Percentiles rank a stretch among this genome's conserved stretches.
phyloP scores from a whole-genome alignment of 208 protist genomes.

The Trypanosoma grayi region DNA sequence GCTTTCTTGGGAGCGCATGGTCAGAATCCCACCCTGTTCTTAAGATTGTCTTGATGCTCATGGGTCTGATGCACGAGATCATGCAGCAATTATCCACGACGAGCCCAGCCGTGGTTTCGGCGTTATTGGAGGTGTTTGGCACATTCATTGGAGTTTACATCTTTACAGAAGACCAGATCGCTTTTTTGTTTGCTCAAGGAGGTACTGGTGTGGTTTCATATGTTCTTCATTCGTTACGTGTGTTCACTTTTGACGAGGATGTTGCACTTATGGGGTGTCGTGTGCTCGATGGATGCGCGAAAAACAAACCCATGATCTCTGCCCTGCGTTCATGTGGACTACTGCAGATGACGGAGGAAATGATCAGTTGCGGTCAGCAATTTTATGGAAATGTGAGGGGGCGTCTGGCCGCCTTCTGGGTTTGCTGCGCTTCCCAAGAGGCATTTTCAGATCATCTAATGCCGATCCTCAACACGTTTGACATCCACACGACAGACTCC shows the following conservation, averaged over 20 bases:
- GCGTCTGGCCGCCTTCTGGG: constrained; percentile 20
- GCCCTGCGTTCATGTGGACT: constrained; percentile 9
- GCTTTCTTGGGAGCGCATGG: constrained; percentile 41
- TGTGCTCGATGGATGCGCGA: constrained; percentile 49
- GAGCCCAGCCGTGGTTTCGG: constrained; percentile 63
- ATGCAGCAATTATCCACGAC: constrained; percentile 8
- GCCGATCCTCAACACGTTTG: constrained; percentile 16
- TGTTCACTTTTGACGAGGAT: constrained; percentile 59
- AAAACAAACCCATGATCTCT: constrained; percentile 30
- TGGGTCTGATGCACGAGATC: constrained; percentile 8
- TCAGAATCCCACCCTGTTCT: constrained; percentile 21
- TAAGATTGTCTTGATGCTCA: constrained; percentile 23
- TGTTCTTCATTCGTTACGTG: constrained; percentile 38
- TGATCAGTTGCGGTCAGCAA: constrained; percentile 9
- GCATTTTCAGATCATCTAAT: background rate
- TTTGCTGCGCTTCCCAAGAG: constrained; percentile 12
- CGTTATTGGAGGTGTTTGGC: constrained; percentile 46
- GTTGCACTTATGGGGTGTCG: constrained; percentile 37
- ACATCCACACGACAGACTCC: constrained; percentile 3
- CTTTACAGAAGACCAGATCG: constrained; percentile 22
- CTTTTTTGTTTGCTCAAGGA: constrained; percentile 38
- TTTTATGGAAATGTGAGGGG: constrained; percentile 22
- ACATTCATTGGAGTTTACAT: constrained; percentile 64
- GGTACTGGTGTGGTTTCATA: constrained; percentile 36
- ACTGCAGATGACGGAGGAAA: constrained; percentile 11